Base-by-base conservation (phyloP, 106 monocot species). In the Cymbidium sinense region DNA sequence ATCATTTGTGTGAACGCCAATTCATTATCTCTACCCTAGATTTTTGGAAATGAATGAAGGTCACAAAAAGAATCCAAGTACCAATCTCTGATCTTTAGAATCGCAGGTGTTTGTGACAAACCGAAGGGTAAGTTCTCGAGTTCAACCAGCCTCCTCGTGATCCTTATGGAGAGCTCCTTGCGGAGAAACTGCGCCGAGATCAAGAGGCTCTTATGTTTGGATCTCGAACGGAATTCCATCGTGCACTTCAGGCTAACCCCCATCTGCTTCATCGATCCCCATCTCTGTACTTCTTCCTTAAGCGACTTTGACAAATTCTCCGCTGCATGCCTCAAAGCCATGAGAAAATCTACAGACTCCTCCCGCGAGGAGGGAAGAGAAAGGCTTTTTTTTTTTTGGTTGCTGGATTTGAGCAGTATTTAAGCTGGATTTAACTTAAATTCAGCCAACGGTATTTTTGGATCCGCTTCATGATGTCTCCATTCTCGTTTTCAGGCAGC, bases 21-120 rank as follows among this genome's bases (percentile, higher is more conserved):
- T 76, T 98, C 98, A 70, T 92, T 86, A 33, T 10, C 58, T 23
- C 50, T 64, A 64, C 83, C 83, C 47, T 86, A 90, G 43, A 94
- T 80, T 74, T 84, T 85, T 21, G 94, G 91, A 77, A 92, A 98
- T 44, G 82, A 83, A 19, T 94, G 86, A 54, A 94, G 84, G 82
- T 98, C 94, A 5, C 87, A 85, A 70, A 98, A 98, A 64, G 98
- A 98, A 77, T 94, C 91, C 82, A 94, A 27, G 31, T 98, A 98
- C 98, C 91, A 94, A 77, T 98, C 87, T 64, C 92, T 76, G 62
- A 98, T 93, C 96, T 96, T 96, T 11, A 93, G 50, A 61, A 96
- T 84, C 34, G 96, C 96, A 39, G 93, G 87, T 36, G 93, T 87
- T 5, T 77, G 17, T 19, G 96, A 96, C 13, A 96, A 77, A 18